These are phyloP conservation scores for Aureoboletus auriporus DNA, from an alignment of 768 basidiomycete genomes.

Conservation along the genomic window DNA sequence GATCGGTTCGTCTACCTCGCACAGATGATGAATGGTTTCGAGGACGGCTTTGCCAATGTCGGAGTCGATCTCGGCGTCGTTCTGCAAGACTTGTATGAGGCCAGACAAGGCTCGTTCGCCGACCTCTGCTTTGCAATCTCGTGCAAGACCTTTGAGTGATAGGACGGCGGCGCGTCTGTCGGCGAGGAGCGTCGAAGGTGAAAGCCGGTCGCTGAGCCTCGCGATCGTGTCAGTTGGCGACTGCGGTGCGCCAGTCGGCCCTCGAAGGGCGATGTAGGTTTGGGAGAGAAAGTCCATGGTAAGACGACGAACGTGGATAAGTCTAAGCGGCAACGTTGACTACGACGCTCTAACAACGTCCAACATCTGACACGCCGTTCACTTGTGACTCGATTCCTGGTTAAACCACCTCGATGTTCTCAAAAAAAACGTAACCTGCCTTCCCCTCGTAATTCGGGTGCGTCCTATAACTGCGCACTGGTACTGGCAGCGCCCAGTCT, in stretches of 20 bases:
- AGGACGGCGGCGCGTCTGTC: slow-evolving; percentile 94
- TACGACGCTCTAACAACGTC: too few relatives aligned
- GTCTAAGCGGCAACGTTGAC: too few relatives aligned
- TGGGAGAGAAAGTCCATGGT: slow-evolving; percentile 82
- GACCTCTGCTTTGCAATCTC: slow-evolving; percentile 90
- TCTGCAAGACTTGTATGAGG: slow-evolving; percentile 75
- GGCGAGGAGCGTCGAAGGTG: slow-evolving; percentile 83
- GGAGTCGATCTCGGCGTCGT: slow-evolving; percentile 85
- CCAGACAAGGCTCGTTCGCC: slow-evolving; percentile 74
- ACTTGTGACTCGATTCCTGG: too few relatives aligned
- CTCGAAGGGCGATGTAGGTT: slow-evolving; percentile 81
- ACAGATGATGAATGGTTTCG: slow-evolving; percentile 83
- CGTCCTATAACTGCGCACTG: too few relatives aligned
- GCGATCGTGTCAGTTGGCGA: slow-evolving; percentile 82
- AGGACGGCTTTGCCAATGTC: slow-evolving; percentile 91
- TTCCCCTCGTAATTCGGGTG: too few relatives aligned
- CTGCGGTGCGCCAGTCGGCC: slow-evolving; percentile 80
- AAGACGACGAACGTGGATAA: slow-evolving; percentile 3
- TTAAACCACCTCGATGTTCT: too few relatives aligned
- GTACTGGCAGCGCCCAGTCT: too few relatives aligned
- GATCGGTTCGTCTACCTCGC: slow-evolving; percentile 65
- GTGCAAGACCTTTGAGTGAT: slow-evolving; percentile 85
- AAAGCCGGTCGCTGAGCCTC: slow-evolving; percentile 83
- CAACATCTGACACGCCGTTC: too few relatives aligned
- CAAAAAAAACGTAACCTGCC: too few relatives aligned